These are phyloP conservation scores for Cryptococcus amylolentus DNA, from an alignment of 1,284 basidiomycete species.

Conservation along the genomic window DNA sequence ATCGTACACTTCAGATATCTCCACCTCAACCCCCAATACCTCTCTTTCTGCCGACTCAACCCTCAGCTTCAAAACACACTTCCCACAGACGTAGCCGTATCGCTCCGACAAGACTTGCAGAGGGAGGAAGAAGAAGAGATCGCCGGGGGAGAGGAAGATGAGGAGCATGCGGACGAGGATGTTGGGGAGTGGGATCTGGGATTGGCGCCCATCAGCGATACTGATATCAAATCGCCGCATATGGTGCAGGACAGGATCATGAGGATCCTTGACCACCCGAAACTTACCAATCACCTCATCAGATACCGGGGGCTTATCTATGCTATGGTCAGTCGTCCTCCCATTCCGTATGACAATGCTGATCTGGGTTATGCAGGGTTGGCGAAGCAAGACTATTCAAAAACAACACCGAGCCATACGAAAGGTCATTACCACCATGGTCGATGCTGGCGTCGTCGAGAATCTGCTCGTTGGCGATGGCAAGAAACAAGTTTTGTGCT, in stretches of 20 bases:
- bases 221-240: conserved; percentile 35
- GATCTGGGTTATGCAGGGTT: conserved; percentile 23
- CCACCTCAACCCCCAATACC: conserved; percentile 35
- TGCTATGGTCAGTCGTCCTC: conserved; percentile 22
- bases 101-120: not conserved
- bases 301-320: conserved; percentile 28
- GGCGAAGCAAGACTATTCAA: conserved; percentile 9
- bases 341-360: not conserved
- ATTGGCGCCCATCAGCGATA: conserved; percentile 31
- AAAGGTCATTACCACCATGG: conserved; percentile 27
- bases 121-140: conserved; percentile 12
- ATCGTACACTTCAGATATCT: conserved; percentile 39
- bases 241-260: conserved; percentile 37
- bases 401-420: conserved; percentile 31
- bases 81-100: not conserved
- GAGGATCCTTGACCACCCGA: conserved; percentile 37
- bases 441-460: conserved; percentile 33
- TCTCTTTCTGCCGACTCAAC: conserved; percentile 3
- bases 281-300: conserved; percentile 40
- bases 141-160: conserved; percentile 16
- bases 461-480: conserved; percentile 25
- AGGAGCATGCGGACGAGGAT: not conserved
- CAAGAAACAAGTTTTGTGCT: conserved; percentile 24
- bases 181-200: conserved; percentile 20
- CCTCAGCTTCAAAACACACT: conserved; percentile 3